Conservation (phyloP, 176 grass and related monocot species). For the Aechmea fasciata region DNA sequence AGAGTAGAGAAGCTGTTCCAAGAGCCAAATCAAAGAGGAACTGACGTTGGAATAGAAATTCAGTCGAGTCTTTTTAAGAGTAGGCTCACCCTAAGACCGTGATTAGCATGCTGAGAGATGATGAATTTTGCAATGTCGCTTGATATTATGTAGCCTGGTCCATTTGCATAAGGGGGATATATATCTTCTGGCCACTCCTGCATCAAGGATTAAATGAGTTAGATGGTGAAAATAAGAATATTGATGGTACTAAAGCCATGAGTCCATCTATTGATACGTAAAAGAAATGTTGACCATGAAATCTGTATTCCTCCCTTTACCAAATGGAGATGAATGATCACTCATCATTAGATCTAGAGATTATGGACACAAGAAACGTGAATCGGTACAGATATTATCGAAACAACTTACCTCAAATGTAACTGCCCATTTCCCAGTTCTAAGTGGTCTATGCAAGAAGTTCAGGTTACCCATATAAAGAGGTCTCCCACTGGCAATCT, state of each 20-base stretch:
- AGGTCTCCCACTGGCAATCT: slow-evolving; percentile 35
- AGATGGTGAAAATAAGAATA: background rate
- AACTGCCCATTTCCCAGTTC: slow-evolving; percentile 90
- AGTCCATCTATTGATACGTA: too few species aligned
- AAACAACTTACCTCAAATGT: slow-evolving; percentile 52
- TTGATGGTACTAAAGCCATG: background rate
- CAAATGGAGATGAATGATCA: too few species aligned
- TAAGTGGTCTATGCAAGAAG: slow-evolving; percentile 87
- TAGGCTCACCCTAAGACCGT: slow-evolving; percentile 60
- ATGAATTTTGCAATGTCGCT: slow-evolving; percentile 70
- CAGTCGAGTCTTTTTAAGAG: background rate
- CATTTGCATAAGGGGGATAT: slow-evolving; percentile 93
- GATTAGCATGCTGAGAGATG: slow-evolving; percentile 59
- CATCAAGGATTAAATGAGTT: slow-evolving; percentile 17
- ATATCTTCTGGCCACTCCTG: slow-evolving; percentile 96
- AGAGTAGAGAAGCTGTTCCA: background rate
- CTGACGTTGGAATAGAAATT: background rate
- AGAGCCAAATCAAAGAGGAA: background rate
- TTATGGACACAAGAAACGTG: background rate
- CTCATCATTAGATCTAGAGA: too few species aligned
- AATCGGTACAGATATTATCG: background rate
- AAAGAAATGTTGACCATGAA: too few species aligned
- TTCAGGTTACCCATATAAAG: slow-evolving; percentile 95
- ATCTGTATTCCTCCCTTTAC: too few species aligned
- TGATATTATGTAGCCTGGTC: slow-evolving; percentile 87